Conservation (phyloP, 2,329 filamentous ascomycete genomes). For the Cordyceps cicadae region DNA sequence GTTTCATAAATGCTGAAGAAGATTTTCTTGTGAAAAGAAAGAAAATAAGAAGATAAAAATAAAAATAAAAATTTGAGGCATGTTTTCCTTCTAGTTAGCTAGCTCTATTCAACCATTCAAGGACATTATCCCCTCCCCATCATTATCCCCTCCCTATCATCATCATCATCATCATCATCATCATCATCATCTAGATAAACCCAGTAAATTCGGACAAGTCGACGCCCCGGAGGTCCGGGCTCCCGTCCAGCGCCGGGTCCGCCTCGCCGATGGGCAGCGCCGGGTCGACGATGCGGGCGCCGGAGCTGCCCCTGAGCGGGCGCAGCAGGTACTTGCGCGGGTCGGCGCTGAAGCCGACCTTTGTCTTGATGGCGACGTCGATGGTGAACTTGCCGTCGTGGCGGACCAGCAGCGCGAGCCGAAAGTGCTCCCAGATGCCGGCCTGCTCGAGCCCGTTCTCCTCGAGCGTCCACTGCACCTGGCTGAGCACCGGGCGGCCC, state of each 20-base stretch:
- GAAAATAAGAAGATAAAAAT: no score
- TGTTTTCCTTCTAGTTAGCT: neutral
- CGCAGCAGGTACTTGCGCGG: slow-evolving; percentile 1
- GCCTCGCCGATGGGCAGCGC: neutral
- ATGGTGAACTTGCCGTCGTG: slow-evolving; percentile 3
- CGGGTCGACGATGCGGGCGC: neutral
- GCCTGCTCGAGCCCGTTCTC: slow-evolving; percentile 1
- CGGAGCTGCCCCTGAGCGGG: neutral
- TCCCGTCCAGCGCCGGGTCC: neutral
- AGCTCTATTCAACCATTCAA: neutral
- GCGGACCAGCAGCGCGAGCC: slow-evolving; percentile 1
- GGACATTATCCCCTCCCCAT: no score
- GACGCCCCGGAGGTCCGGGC: neutral
- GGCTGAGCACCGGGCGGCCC: neutral
- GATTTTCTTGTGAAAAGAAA: no score
- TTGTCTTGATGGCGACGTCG: slow-evolving; percentile 1
- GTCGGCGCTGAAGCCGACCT: slow-evolving; percentile 3
- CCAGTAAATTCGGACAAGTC: neutral
- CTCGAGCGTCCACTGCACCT: slow-evolving; percentile 6
- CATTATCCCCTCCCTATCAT: no score
- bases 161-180: no score
- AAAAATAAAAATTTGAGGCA: no score
- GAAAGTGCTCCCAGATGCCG: slow-evolving; percentile 6
- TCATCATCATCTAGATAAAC: neutral
- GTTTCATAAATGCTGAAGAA: slow-evolving; percentile 2